These are phyloP conservation scores for Fusarium armeniacum DNA, from an alignment of 2,329 filamentous ascomycete species.

Conservation along the genomic window DNA sequence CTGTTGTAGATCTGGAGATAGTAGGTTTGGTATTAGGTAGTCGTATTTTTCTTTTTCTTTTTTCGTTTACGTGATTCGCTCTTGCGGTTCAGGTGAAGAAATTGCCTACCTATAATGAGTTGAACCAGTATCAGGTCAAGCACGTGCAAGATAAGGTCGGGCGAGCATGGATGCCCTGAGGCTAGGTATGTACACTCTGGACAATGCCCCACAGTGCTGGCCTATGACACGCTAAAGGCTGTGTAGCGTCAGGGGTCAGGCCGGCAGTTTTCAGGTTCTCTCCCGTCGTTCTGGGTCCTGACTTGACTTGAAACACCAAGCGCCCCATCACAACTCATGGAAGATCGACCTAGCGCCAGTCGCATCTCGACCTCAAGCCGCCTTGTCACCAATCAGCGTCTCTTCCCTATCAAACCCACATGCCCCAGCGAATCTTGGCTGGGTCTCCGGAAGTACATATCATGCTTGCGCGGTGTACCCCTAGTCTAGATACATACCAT, in stretches of 20 bases:
- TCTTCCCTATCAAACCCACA: slow-evolving; percentile 25
- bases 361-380: slow-evolving; percentile 40
- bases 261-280: slow-evolving; percentile 32
- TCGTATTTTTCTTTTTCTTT: background rate
- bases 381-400: slow-evolving; percentile 42
- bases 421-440: slow-evolving; percentile 40
- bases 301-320: slow-evolving; percentile 49
- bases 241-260: slow-evolving; percentile 38
- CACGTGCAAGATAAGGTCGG: slow-evolving; percentile 24
- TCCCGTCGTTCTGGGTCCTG: slow-evolving; percentile 22
- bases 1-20: slow-evolving; percentile 25
- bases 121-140: slow-evolving; percentile 38
- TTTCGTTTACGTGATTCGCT: slow-evolving; percentile 1
- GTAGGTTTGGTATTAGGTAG: too few species aligned
- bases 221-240: slow-evolving; percentile 13
- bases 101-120: slow-evolving; percentile 17
- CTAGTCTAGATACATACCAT: slow-evolving; percentile 27
- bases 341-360: slow-evolving; percentile 45
- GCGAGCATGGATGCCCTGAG: slow-evolving; percentile 24
- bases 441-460: slow-evolving; percentile 23
- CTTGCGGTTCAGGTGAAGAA: slow-evolving; percentile 14
- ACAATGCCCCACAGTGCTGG: slow-evolving; percentile 2
- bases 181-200: background rate
- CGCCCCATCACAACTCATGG: slow-evolving; percentile 43
- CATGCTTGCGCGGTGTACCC: slow-evolving; percentile 35